Evolutionary conservation across 2,329 filamentous ascomycete genomes (phyloP).

Genomic region (Colletotrichum sp.): DNA sequence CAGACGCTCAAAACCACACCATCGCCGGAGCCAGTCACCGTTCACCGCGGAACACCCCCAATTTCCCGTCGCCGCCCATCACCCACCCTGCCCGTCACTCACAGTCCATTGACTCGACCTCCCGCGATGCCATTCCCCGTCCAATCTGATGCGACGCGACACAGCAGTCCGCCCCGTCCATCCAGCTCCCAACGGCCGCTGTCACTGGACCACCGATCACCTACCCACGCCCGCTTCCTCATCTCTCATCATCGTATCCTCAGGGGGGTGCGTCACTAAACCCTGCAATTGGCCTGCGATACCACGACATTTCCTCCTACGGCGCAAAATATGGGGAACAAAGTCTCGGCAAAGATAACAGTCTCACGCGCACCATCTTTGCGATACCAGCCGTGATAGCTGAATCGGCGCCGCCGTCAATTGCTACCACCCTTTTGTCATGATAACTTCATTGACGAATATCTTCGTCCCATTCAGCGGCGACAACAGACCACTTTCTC

Average conservation of each 20-base stretch:
- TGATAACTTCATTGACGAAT: not conserved
- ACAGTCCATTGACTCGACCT: not conserved
- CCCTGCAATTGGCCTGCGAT: conserved; percentile 13
- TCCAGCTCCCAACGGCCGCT: not conserved
- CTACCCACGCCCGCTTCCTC: not conserved
- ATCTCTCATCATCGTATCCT: not conserved
- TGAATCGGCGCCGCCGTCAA: not conserved
- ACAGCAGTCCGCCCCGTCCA: not conserved
- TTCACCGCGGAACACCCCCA: not conserved
- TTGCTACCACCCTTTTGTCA: not conserved
- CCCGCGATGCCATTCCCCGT: not conserved
- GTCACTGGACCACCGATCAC: not conserved
- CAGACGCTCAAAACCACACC: not conserved
- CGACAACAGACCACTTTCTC: not conserved
- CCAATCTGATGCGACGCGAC: not conserved
- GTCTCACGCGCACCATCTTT: not conserved
- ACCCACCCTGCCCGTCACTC: not conserved
- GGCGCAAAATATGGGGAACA: conserved; percentile 10
- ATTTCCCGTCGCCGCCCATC: not conserved
- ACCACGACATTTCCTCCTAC: not conserved
- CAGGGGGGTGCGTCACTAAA: not conserved
- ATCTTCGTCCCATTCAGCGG: not conserved
- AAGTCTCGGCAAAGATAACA: conserved; percentile 21
- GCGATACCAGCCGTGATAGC: conserved; percentile 2
- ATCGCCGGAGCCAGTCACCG: not conserved